Evolutionary conservation across 1,284 basidiomycete species (phyloP).

Genomic region (Fomitopsis pinicola): DNA sequence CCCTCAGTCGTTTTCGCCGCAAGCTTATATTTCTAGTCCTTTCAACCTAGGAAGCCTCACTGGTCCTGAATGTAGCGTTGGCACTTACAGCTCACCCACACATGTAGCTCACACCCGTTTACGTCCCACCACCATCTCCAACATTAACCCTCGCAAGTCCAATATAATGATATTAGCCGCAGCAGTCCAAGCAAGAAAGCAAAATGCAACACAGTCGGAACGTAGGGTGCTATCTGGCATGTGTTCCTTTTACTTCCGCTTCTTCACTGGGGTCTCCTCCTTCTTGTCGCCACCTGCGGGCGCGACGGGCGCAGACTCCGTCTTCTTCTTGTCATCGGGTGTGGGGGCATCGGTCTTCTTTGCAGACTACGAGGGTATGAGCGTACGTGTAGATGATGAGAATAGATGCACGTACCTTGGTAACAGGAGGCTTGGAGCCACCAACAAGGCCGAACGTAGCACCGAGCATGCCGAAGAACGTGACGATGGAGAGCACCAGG

Average conservation of each 20-base stretch:
- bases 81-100: background rate
- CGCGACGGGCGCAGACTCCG: constrained; percentile 59
- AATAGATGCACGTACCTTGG: constrained; percentile 39
- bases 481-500: constrained; percentile 68
- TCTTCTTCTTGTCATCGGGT: constrained; percentile 62
- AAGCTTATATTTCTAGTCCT: constrained; percentile 75
- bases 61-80: background rate
- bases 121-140: constrained; percentile 3
- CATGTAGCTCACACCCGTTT: background rate
- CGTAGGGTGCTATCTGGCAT: constrained; percentile 11
- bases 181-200: constrained; percentile 23
- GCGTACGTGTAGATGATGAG: background rate
- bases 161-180: constrained; percentile 21
- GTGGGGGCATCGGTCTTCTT: constrained; percentile 72
- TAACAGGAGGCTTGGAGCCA: constrained; percentile 62
- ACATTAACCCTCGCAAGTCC: constrained; percentile 19
- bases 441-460: constrained; percentile 77
- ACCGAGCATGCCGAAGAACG: constrained; percentile 80
- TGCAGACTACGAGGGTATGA: constrained; percentile 38
- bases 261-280: constrained; percentile 50
- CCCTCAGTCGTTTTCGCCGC: constrained; percentile 77
- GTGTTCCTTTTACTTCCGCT: constrained; percentile 38
- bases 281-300: constrained; percentile 67
- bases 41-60: background rate
- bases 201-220: constrained; percentile 4